Conservation (phyloP, 2,329 filamentous ascomycete genomes). For the Pyrenochaeta sp. region DNA sequence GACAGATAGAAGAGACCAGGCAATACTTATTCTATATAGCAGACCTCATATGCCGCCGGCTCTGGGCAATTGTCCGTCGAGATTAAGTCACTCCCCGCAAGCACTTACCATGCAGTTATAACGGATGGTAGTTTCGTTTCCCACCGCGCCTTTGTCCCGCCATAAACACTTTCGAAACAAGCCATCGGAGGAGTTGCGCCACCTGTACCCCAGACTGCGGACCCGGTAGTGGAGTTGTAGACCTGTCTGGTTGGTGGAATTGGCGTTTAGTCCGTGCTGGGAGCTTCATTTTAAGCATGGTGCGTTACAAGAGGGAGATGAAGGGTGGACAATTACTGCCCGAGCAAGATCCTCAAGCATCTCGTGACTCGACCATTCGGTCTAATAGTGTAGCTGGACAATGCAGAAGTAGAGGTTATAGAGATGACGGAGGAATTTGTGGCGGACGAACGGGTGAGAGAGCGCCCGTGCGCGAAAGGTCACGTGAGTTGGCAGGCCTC, state of each 20-base stretch:
- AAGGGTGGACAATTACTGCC: conserved; percentile 21
- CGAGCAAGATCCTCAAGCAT: neutral
- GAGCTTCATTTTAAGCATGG: conserved; percentile 12
- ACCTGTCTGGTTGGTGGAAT: conserved; percentile 21
- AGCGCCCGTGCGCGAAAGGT: neutral
- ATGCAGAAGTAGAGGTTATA: neutral
- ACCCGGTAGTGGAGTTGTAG: conserved; percentile 2
- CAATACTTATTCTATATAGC: conserved; percentile 5
- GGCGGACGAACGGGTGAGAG: neutral
- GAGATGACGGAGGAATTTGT: neutral
- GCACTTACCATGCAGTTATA: neutral
- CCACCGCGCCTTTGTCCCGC: neutral
- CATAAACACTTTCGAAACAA: conserved; percentile 7
- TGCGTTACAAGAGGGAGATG: conserved; percentile 26
- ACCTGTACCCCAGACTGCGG: conserved; percentile 12
- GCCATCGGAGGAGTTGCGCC: conserved; percentile 13
- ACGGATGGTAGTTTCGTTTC: neutral
- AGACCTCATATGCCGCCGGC: conserved; percentile 2
- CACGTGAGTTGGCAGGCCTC: conserved; percentile 10
- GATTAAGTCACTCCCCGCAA: conserved; percentile 2
- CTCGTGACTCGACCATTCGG: neutral
- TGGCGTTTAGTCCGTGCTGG: conserved; percentile 6
- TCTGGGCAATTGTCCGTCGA: conserved; percentile 15
- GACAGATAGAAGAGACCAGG: neutral
- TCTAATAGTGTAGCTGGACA: neutral